These are phyloP conservation scores for Agarophyton chilense DNA, from an alignment of 23 red algal species.

Conservation along the genomic window DNA sequence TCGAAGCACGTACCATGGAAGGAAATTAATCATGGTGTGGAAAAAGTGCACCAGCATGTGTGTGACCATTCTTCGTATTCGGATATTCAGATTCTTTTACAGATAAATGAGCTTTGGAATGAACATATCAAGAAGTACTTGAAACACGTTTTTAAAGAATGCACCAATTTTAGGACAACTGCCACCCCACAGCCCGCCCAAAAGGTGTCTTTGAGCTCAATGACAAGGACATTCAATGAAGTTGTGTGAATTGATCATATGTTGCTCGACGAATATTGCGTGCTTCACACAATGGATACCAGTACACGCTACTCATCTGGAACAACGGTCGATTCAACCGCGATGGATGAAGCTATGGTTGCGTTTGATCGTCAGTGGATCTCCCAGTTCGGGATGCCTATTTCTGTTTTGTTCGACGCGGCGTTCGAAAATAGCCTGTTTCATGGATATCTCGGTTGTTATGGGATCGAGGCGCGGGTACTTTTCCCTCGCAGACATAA, in stretches of 20 bases:
- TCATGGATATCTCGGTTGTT: background rate
- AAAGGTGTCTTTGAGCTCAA: background rate
- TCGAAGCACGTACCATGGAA: background rate
- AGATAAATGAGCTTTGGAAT: slow-evolving; percentile 15
- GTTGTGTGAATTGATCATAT: slow-evolving; percentile 25
- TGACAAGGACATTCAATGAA: slow-evolving; percentile 12
- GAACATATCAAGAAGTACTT: background rate
- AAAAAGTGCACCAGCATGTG: slow-evolving; percentile 21
- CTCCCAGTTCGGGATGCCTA: slow-evolving; percentile 3
- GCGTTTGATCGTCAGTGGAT: background rate
- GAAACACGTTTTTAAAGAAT: background rate
- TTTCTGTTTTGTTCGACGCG: background rate
- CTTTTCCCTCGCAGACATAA: background rate
- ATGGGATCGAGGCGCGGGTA: background rate
- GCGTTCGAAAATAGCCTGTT: slow-evolving; percentile 16
- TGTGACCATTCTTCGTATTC: background rate
- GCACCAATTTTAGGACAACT: background rate
- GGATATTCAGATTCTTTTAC: background rate
- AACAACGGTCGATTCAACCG: background rate
- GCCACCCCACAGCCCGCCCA: background rate
- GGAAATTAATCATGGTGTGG: background rate
- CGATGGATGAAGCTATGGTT: background rate
- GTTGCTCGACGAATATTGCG: background rate
- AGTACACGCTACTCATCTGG: background rate
- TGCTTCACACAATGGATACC: background rate